Evolutionary conservation across 805 yeast species (phyloP).

Genomic region (Myxozyma kluyveri): DNA sequence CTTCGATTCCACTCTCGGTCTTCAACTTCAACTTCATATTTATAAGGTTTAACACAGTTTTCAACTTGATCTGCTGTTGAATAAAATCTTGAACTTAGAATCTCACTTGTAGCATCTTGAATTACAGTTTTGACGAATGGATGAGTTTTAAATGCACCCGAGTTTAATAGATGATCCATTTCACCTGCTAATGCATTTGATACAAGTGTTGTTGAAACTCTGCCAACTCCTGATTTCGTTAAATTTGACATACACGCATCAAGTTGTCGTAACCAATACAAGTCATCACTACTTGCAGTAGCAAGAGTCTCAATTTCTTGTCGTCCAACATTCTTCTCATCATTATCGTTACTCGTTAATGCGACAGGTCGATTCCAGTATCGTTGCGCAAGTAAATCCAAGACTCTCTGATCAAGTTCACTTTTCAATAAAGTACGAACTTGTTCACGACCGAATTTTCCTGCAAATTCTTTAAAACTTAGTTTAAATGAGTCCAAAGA

Average conservation of each 20-base stretch:
- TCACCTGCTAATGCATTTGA: conserved; percentile 78
- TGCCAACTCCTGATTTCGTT: conserved; percentile 91
- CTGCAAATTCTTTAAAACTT: conserved; percentile 81
- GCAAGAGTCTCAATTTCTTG: conserved; percentile 54
- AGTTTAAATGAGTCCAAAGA: conserved; percentile 83
- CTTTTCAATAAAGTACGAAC: conserved; percentile 72
- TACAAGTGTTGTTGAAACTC: conserved; percentile 77
- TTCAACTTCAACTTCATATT: conserved; percentile 94
- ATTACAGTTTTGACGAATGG: conserved; percentile 83
- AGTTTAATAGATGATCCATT: conserved; percentile 66
- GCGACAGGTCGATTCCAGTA: conserved; percentile 78
- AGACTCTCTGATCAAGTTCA: conserved; percentile 82
- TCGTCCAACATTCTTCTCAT: conserved; percentile 6
- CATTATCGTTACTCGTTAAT: neutral
- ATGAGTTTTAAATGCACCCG: conserved; percentile 75
- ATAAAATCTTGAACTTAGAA: conserved; percentile 71
- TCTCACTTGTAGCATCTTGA: conserved; percentile 77
- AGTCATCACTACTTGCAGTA: conserved; percentile 59
- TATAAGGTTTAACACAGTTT: conserved; percentile 95
- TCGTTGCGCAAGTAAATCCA: conserved; percentile 81
- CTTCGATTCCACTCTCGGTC: conserved; percentile 89
- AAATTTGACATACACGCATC: conserved; percentile 79
- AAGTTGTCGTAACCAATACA: conserved; percentile 82
- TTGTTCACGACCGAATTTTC: conserved; percentile 77
- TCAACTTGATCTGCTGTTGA: conserved; percentile 98